A percentile compares a stretch with the other conserved stretches of the same genome.
These are phyloP conservation scores for Leccinum holopus DNA, from an alignment of 1,284 basidiomycete genomes.

Conservation along the genomic window DNA sequence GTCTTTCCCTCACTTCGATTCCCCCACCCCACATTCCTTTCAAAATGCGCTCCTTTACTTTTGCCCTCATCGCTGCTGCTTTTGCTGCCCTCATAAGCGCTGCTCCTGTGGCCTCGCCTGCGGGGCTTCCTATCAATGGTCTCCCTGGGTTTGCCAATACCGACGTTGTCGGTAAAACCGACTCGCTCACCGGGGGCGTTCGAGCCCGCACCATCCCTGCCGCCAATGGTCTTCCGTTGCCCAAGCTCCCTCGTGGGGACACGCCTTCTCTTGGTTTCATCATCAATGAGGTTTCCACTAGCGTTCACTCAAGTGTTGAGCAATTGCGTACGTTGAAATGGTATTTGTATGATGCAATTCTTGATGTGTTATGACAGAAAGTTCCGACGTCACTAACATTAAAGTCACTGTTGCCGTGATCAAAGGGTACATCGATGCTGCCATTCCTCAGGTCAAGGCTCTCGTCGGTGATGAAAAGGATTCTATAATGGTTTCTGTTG, in stretches of 20 bases:
- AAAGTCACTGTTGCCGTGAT: slow-evolving; percentile 32
- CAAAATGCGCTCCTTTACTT: slow-evolving; percentile 48
- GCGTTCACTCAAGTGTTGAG: slow-evolving; percentile 27
- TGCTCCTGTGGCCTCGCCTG: neutral
- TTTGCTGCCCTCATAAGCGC: slow-evolving; percentile 28
- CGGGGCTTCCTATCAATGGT: neutral
- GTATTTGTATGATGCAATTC: neutral
- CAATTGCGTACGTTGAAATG: slow-evolving; percentile 34
- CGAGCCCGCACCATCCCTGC: no score
- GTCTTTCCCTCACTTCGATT: slow-evolving; percentile 3
- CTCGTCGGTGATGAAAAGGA: slow-evolving; percentile 35
- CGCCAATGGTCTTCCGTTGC: neutral
- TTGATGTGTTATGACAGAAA: slow-evolving; percentile 27
- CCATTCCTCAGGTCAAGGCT: slow-evolving; percentile 33
- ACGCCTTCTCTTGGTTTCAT: slow-evolving; percentile 15
- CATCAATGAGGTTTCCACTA: slow-evolving; percentile 27
- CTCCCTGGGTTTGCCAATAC: no score
- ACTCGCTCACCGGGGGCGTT: neutral
- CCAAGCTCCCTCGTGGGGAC: slow-evolving; percentile 8
- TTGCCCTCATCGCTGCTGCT: slow-evolving; percentile 40
- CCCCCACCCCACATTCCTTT: slow-evolving; percentile 39
- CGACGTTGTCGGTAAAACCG: neutral
- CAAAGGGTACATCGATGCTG: slow-evolving; percentile 31
- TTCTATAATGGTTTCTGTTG: slow-evolving; percentile 35
- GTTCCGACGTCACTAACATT: slow-evolving; percentile 13